phyloP scores from a whole-genome alignment of 2,329 filamentous ascomycete species.

The Claviceps sp. region DNA sequence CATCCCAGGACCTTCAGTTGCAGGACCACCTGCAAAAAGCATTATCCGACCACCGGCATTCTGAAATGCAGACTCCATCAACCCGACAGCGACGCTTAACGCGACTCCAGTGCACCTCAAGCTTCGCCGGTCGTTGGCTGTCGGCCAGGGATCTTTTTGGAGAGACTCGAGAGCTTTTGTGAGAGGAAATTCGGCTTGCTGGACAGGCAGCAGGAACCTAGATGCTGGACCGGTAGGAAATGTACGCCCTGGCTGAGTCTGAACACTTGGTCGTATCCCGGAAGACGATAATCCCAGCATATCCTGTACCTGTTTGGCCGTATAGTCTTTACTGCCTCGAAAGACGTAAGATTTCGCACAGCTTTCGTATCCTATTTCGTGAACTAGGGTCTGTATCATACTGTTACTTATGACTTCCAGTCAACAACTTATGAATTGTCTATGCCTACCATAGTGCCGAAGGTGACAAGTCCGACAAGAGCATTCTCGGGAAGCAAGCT shows the following conservation, averaged over 20 bases:
- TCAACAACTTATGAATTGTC: not conserved
- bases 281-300: constrained; percentile 80
- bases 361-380: constrained; percentile 95
- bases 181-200: constrained; percentile 93
- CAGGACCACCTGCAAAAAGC: constrained; percentile 89
- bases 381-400: constrained; percentile 58
- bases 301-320: constrained; percentile 97
- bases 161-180: constrained; percentile 91
- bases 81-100: constrained; percentile 83
- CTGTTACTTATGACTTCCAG: not conserved
- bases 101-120: constrained; percentile 91
- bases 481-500: constrained; percentile 71
- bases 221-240: constrained; percentile 69
- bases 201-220: constrained; percentile 84
- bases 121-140: constrained; percentile 81
- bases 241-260: constrained; percentile 61
- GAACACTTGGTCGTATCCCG: constrained; percentile 60
- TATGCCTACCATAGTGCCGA: constrained; percentile 70
- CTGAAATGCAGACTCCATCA: constrained; percentile 90
- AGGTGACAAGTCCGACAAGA: constrained; percentile 72
- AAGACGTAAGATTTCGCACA: constrained; percentile 99
- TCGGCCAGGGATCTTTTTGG: constrained; percentile 95
- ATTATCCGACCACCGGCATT: constrained; percentile 92
- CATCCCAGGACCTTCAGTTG: constrained; percentile 92
- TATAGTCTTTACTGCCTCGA: constrained; percentile 92